Evolutionary conservation across 805 yeast species (phyloP).

Genomic region (Yarrowia sp.): DNA sequence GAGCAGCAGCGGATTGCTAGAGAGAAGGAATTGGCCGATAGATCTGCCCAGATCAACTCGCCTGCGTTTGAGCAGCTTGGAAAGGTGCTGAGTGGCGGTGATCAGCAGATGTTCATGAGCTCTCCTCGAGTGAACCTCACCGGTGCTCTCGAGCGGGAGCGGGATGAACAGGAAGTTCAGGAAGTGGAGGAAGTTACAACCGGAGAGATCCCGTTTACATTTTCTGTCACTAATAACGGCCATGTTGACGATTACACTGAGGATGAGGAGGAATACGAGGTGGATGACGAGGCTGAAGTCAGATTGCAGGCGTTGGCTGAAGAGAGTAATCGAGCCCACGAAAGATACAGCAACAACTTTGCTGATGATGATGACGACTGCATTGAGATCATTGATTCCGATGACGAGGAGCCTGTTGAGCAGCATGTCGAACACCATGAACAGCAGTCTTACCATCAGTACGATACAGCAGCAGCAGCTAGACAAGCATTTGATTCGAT

Average conservation of each 20-base stretch:
- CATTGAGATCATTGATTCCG: conserved; percentile 19
- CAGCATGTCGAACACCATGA: background rate
- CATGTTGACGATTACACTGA: background rate
- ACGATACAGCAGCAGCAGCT: too few relatives aligned
- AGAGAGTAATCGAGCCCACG: too few relatives aligned
- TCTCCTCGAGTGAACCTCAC: conserved; percentile 24
- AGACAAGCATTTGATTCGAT: too few relatives aligned
- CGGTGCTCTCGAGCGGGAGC: conserved; percentile 11
- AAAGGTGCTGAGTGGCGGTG: conserved; percentile 5
- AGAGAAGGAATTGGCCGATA: conserved; percentile 27
- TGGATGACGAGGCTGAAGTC: background rate
- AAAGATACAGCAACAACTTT: too few relatives aligned
- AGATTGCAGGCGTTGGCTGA: too few relatives aligned
- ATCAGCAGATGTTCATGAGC: background rate
- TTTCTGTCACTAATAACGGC: conserved; percentile 13
- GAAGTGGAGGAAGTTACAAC: background rate
- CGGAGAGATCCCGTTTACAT: background rate
- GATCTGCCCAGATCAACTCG: conserved; percentile 13
- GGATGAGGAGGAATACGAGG: conserved; percentile 13
- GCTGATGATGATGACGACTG: conserved; percentile 13
- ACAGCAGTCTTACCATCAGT: too few relatives aligned
- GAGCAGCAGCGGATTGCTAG: conserved; percentile 37
- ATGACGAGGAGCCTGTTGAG: conserved; percentile 9
- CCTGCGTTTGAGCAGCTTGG: conserved; percentile 41
- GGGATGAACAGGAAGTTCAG: conserved; percentile 3